phyloP scores from a whole-genome alignment of 805 yeast genomes.

The Candida dajiaensis region DNA sequence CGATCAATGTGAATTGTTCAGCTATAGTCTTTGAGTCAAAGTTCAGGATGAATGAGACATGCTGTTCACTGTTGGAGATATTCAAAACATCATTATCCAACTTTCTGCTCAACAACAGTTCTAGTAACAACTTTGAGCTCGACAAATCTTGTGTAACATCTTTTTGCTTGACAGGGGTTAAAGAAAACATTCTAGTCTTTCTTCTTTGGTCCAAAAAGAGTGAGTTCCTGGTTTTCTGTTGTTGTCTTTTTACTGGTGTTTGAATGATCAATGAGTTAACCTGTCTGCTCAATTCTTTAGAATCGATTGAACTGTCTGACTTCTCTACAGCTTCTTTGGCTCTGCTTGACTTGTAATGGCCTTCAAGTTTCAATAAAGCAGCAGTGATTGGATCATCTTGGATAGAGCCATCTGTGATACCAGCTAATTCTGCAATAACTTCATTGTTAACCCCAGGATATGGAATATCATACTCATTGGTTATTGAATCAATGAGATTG shows the following conservation, averaged over 20 bases:
- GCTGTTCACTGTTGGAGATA: constrained; percentile 38
- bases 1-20: constrained; percentile 80
- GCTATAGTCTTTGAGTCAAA: constrained; percentile 64
- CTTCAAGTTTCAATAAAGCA: constrained; percentile 77
- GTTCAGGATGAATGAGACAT: constrained; percentile 77
- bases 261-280: constrained; percentile 16
- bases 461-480: constrained; percentile 22
- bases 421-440: constrained; percentile 71
- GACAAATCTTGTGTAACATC: constrained; percentile 15
- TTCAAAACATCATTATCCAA: constrained; percentile 17
- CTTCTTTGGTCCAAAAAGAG: constrained; percentile 33
- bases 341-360: constrained; percentile 33
- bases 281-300: constrained; percentile 13
- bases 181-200: constrained; percentile 30
- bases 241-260: constrained; percentile 7
- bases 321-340: constrained; percentile 1
- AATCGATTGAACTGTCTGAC: constrained; percentile 14
- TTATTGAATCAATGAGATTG: constrained; percentile 7
- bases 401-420: constrained; percentile 73
- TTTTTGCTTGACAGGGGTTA: constrained; percentile 27
- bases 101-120: constrained; percentile 27
- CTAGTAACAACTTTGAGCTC: constrained; percentile 33
- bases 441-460: constrained; percentile 46
- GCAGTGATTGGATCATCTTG: constrained; percentile 65
- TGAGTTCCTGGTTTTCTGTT: constrained; percentile 26